Base-by-base conservation (phyloP, 2,329 filamentous ascomycete genomes). In the Botrytis sinoallii region DNA sequence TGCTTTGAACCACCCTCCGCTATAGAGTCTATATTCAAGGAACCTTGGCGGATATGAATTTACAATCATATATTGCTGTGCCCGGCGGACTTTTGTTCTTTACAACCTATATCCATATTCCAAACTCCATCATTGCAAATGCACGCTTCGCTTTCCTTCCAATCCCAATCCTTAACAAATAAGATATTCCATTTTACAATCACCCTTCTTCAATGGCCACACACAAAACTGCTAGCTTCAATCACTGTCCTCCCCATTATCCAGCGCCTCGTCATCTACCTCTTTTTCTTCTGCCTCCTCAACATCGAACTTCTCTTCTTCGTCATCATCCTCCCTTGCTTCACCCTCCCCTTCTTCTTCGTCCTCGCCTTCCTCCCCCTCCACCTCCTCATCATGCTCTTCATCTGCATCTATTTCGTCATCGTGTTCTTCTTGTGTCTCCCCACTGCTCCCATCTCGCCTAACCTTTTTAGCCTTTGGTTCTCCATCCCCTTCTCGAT, bases 241-340 rank as follows among this genome's bases (percentile, higher is more conserved):
- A 73, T 80, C 79, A 52, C 79, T 80, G 74, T 90, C 89, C 70
- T 88, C 86, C 18, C 87, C 88, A 79, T 85, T 83, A 76, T 90
- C 89, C 74, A 91, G 81, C 20, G 89, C 90, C 76, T 92, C 90
- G 73, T 84, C 87, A 14, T 84, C 83, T 3, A 78, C 81, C 59
- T 84, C 84, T 32, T 85, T 84, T 6, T 85, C 85, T 76, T 84
- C 86, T 66, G 88, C 86, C 52, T 88, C 87, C 59, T 88, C 88
- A 0, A 83, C 86, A 29, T 87, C 85, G 7, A 85, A 85, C 69
- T 88, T 87, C 59, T 88, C 86, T 63, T 87, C 87, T 57, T 86
- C 85, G 16, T 86, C 85, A 6, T 86, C 88, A 25, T 87, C 88
- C 0, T 84, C 86, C 16, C 86, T 85, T 0, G 85, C 86, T 25